phyloP scores from a whole-genome alignment of 768 basidiomycete genomes.

The Hysterangium stoloniferum region DNA sequence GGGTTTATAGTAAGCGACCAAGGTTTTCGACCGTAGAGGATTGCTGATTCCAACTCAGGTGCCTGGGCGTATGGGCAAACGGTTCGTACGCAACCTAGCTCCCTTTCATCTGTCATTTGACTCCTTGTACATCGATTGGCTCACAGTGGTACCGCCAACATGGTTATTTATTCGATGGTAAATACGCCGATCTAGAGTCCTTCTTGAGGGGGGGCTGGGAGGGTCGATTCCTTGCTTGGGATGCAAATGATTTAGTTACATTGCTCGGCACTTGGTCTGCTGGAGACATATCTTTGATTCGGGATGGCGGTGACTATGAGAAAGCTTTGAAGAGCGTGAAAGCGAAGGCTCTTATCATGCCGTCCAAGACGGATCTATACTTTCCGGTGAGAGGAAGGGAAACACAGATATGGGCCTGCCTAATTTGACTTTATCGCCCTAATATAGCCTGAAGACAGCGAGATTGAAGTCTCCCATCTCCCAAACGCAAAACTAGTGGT shows the following conservation, averaged over 20 bases:
- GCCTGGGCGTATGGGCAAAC: constrained; percentile 55
- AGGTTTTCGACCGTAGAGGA: background rate
- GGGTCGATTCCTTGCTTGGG: constrained; percentile 37
- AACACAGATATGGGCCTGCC: background rate
- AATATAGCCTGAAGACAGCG: constrained; percentile 48
- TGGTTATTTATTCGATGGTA: constrained; percentile 34
- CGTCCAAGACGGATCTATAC: constrained; percentile 51
- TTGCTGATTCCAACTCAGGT: background rate
- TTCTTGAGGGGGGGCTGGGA: constrained; percentile 51
- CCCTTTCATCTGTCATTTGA: background rate
- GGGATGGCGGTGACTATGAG: constrained; percentile 35
- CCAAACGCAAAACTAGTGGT: constrained; percentile 38
- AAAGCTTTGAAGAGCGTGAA: constrained; percentile 36
- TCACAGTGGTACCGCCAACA: constrained; percentile 49
- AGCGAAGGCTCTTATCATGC: constrained; percentile 50
- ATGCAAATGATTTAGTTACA: constrained; percentile 47
- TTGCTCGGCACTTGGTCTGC: constrained; percentile 43
- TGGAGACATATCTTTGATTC: constrained; percentile 40
- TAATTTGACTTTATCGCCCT: background rate
- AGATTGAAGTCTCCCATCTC: constrained; percentile 38
- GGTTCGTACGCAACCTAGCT: constrained; percentile 26
- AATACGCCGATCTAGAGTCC: constrained; percentile 39
- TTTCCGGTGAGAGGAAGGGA: constrained; percentile 34
- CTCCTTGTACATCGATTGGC: background rate
- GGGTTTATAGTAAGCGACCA: constrained; percentile 34